Evolutionary conservation across 2,329 filamentous ascomycete genomes (phyloP).

Genomic region (Phialophora expanda): DNA sequence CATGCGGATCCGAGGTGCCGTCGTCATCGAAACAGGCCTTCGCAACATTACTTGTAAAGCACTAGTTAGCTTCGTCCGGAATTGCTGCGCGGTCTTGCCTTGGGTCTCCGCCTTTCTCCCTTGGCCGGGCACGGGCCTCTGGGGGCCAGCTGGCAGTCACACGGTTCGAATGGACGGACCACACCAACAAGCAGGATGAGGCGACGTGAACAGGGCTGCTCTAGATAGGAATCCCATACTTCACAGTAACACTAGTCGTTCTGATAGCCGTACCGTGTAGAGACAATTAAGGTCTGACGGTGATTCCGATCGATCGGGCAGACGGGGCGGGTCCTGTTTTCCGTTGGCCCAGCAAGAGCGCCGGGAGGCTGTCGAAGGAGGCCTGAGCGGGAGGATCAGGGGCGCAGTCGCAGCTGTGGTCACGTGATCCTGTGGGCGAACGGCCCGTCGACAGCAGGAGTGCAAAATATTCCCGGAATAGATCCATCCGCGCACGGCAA

Average conservation of each 20-base stretch:
- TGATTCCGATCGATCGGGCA: slow-evolving; percentile 20
- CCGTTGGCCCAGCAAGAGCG: slow-evolving; percentile 14
- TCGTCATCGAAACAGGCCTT: slow-evolving; percentile 18
- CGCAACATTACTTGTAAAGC: slow-evolving; percentile 6
- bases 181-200: not conserved
- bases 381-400: slow-evolving; percentile 11
- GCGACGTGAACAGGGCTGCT: not conserved
- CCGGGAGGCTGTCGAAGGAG: not conserved
- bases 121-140: not conserved
- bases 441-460: no score
- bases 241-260: not conserved
- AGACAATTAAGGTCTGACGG: slow-evolving; percentile 18
- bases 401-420: not conserved
- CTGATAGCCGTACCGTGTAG: not conserved
- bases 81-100: not conserved
- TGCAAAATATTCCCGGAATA: not conserved
- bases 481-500: not conserved
- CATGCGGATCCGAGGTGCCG: slow-evolving; percentile 16
- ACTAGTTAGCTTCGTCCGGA: not conserved
- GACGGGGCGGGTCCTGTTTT: slow-evolving; percentile 9
- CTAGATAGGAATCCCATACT: not conserved
- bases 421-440: not conserved
- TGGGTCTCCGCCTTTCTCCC: not conserved
- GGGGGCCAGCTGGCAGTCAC: not conserved
- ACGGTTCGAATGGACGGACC: not conserved